These are phyloP conservation scores for Coccomyxa sp. DNA, from an alignment of 139 green algal genomes.

Conservation along the genomic window DNA sequence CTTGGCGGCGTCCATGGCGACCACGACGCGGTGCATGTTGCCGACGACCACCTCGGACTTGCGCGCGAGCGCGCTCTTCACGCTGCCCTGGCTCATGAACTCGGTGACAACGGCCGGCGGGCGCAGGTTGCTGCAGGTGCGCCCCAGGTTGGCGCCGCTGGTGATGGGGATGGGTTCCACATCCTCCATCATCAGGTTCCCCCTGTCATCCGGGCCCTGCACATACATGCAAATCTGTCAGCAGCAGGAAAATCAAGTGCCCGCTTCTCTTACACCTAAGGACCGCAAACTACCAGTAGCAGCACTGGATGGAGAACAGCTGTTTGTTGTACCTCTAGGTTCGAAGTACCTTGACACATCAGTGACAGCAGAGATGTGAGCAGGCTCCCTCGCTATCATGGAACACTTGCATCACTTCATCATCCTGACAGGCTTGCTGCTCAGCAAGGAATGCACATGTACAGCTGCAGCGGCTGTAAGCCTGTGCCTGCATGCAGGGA, in stretches of 20 bases:
- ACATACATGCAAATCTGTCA: no score
- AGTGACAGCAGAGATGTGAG: no score
- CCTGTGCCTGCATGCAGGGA: neutral
- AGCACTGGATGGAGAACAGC: no score
- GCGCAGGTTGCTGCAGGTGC: slow-evolving; percentile 11
- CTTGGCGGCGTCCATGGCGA: slow-evolving; percentile 53
- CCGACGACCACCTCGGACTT: slow-evolving; percentile 41
- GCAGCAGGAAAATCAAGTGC: no score
- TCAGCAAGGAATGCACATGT: no score
- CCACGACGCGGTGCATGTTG: slow-evolving; percentile 28
- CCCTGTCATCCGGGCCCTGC: neutral
- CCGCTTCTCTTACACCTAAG: no score
- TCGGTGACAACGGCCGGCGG: slow-evolving; percentile 70
- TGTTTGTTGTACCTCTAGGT: no score
- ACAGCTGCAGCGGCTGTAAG: no score
- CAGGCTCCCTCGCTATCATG: no score
- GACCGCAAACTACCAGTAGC: no score
- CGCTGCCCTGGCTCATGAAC: slow-evolving; percentile 60
- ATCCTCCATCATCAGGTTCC: slow-evolving; percentile 14
- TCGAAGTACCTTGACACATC: no score
- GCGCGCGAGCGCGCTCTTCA: slow-evolving; percentile 52
- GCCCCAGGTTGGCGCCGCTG: neutral
- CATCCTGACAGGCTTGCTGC: no score
- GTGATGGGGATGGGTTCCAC: neutral
- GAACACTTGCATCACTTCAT: slow-evolving; percentile 4